Base-by-base conservation (phyloP, 331 rosid species). In the Saraca asoca region DNA sequence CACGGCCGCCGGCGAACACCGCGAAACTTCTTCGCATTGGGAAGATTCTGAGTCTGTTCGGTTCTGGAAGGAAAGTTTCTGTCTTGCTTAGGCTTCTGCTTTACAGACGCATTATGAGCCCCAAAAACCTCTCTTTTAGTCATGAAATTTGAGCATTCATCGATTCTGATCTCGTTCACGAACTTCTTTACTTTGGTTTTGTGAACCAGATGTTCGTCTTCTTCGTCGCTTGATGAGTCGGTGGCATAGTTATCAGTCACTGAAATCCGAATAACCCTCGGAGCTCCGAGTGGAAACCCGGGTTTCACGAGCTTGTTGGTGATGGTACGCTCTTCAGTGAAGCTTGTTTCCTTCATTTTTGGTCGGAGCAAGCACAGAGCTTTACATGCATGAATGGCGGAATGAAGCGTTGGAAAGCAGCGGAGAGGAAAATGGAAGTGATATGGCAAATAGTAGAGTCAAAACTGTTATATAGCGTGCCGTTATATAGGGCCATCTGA, bases 211-310 rank as follows among this genome's bases (percentile, higher is more conserved):
- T 4, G 7, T 48, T 33, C 66, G 5, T 72, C 80, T 0, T 70
- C 86, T 7, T 83, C 95, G 0, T 62, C 90, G 16, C 96, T 75
- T 0, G 95, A 85, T 0, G 90, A 75, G 69, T 90, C 95, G 0
- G 96, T 85, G 0, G 91, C 91, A 15, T 85, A 56, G 11, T 29
- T 51, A 62, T 90, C 96, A 0, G 73, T 78, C 7, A 72, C 68
- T 0, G 60, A 64, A 62, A 90, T 74, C 31, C 95, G 74, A 37
- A 90, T 20, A 0, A 85, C 49, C 19, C 55, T 80, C 0, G 87
- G 77, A 4, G 31, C 8, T 2, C 20, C 52, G 3, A 3, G 10
- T 4, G 38, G 24, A 38, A 59, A 48, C 14, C 12, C 51, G 9
- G 67, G 46, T 18, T 72, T 73, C 39, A 70, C 58, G 0, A 55